Conservation (phyloP, 495 filamentous ascomycete species). For the Neohortaea acidophila region DNA sequence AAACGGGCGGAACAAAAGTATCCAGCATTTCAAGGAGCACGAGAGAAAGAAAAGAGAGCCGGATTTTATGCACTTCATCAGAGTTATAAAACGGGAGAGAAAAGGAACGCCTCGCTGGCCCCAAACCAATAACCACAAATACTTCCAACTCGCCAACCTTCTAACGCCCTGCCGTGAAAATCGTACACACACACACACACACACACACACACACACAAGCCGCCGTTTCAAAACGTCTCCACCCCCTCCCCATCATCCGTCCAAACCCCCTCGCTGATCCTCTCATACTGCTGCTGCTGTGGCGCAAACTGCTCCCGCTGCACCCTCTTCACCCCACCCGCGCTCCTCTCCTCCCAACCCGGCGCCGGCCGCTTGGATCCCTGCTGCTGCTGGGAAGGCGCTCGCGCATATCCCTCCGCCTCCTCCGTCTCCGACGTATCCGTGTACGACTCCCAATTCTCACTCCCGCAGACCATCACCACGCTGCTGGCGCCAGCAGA, state of each 20-base stretch:
- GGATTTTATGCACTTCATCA: too few species aligned
- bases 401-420: slow-evolving; percentile 60
- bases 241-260: slow-evolving; percentile 24
- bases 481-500: not conserved
- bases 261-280: slow-evolving; percentile 31
- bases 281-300: slow-evolving; percentile 20
- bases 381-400: slow-evolving; percentile 33
- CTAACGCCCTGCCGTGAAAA: too few species aligned
- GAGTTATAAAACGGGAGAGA: too few species aligned
- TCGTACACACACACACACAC: not conserved
- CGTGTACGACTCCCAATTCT: slow-evolving; percentile 94
- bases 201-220: not conserved
- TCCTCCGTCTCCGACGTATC: slow-evolving; percentile 41
- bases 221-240: slow-evolving; percentile 12
- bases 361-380: slow-evolving; percentile 34
- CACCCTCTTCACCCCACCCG: slow-evolving; percentile 18
- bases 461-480: slow-evolving; percentile 47
- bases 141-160: too few species aligned
- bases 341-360: slow-evolving; percentile 22
- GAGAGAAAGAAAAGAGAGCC: too few species aligned
- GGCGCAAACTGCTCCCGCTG: slow-evolving; percentile 18
- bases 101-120: too few species aligned
- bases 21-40: too few species aligned
- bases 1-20: too few species aligned
- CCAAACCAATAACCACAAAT: too few species aligned